Conservation (phyloP, 2,329 filamentous ascomycete genomes). For the Cryphonectria naterciae region DNA sequence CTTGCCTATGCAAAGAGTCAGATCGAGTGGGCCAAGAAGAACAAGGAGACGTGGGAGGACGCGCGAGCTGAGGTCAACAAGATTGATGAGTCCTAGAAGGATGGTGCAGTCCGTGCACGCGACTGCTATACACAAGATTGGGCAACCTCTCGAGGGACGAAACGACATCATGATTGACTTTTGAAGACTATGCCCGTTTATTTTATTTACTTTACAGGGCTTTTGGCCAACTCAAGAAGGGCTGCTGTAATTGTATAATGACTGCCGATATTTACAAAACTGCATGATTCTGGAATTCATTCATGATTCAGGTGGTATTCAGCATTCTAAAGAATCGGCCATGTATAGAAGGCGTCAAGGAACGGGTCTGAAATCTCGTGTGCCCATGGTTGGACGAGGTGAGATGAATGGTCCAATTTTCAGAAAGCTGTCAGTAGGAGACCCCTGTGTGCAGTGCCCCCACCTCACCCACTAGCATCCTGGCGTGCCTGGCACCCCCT, state of each 20-base stretch:
- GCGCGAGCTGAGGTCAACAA: slow-evolving; percentile 85
- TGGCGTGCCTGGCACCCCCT: neutral
- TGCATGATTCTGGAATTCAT: slow-evolving; percentile 14
- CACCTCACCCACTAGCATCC: neutral
- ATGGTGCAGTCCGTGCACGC: neutral
- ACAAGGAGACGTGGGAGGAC: slow-evolving; percentile 90
- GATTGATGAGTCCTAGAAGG: slow-evolving; percentile 67
- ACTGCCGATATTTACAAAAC: slow-evolving; percentile 13
- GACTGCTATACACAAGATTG: slow-evolving; percentile 11
- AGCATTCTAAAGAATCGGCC: neutral
- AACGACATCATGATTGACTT: slow-evolving; percentile 20
- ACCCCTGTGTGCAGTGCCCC: neutral
- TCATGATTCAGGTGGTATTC: neutral
- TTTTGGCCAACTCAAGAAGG: neutral
- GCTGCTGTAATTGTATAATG: slow-evolving; percentile 29
- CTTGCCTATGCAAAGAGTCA: slow-evolving; percentile 91
- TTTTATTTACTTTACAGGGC: slow-evolving; percentile 10
- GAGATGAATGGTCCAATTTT: neutral
- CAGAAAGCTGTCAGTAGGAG: neutral
- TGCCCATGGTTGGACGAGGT: neutral
- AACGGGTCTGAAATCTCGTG: neutral
- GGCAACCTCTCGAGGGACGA: neutral
- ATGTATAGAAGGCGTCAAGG: neutral
- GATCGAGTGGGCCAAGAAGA: slow-evolving; percentile 91
- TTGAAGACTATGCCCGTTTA: slow-evolving; percentile 3